Base-by-base conservation (phyloP, 768 basidiomycete genomes). In the Leccinum longicurvipes region DNA sequence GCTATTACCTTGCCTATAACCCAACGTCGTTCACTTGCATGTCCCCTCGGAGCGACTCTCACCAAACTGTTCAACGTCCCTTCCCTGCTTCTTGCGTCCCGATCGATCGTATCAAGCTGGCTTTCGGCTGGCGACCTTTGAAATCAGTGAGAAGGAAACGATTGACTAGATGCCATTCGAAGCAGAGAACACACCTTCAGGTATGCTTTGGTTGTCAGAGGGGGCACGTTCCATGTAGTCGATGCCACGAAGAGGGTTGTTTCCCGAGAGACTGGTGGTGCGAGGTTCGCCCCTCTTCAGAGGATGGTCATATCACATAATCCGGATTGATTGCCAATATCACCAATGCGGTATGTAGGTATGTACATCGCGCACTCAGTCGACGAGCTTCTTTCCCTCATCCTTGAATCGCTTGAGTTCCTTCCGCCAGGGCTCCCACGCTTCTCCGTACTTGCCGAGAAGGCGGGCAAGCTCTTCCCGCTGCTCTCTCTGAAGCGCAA, bases 371-470 rank as follows among this genome's bases (percentile, higher is more conserved):
- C n/a, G 11, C 8, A 5, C 21, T 71, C 55, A 72, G 50, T 71
- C 71, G 8, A 57, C 54, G 19, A 89, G 66, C 61, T 86, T 86
- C 71, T 84, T 75, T 4, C 91, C 91, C 50, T 79, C 80, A 58
- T 86, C 83, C 72, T 79, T 85, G 68, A 90, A 91, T 72, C 84
- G 89, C 55, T 78, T 79, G 50, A 93, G 73, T 71, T 95, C 93
- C 31, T 77, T 80, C 67, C 76, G 78, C 92, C 93, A 98, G 9
- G 91, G 92, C 63, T 89, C 89, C 88, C 87, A 94, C 2, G 76
- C 78, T n/a, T 83, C 66, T 1, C 93, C 92, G 60, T 96, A 98
- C 71, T 97, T 97, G 72, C 77, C 83, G 57, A 97, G 63, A 23
- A 98, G 75, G 31, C 77, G 62, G 19, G 77, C 75, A 27, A 98